phyloP scores from a whole-genome alignment of 768 basidiomycete genomes.

The Zangia roseola region DNA sequence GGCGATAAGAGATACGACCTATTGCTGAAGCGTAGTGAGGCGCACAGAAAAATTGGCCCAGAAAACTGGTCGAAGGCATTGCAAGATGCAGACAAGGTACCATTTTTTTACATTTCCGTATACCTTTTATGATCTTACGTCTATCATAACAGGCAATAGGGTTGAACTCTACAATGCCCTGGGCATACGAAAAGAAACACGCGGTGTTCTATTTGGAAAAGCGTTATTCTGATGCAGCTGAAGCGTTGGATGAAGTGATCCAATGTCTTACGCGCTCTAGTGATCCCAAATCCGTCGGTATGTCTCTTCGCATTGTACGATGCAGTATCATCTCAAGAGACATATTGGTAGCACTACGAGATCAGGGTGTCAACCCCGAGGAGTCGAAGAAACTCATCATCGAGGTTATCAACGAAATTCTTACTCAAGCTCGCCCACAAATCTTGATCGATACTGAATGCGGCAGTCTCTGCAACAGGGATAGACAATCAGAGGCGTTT shows the following conservation, averaged over 20 bases:
- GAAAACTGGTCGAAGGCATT: conserved; percentile 4
- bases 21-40: conserved; percentile 16
- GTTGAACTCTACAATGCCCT: conserved; percentile 13
- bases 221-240: conserved; percentile 13
- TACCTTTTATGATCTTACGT: background rate
- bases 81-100: conserved; percentile 17
- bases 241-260: conserved; percentile 12
- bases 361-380: conserved; percentile 1
- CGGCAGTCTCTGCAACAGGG: conserved; percentile 12
- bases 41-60: background rate
- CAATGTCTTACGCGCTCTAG: background rate
- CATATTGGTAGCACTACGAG: conserved; percentile 5
- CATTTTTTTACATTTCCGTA: background rate
- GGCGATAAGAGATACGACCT: background rate
- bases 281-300: conserved; percentile 7
- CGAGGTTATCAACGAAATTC: background rate
- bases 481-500: conserved; percentile 8
- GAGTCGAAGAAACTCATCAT: conserved; percentile 2
- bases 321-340: background rate
- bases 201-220: background rate
- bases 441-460: conserved; percentile 15
- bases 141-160: conserved; percentile 10
- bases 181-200: conserved; percentile 18
- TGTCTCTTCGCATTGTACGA: background rate
- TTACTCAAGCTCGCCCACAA: conserved; percentile 7